Evolutionary conservation across 2,329 filamentous ascomycete species (phyloP), one percentile per base, ranked within the genome.

Genomic region (Dactylellina haptotyla): DNA sequence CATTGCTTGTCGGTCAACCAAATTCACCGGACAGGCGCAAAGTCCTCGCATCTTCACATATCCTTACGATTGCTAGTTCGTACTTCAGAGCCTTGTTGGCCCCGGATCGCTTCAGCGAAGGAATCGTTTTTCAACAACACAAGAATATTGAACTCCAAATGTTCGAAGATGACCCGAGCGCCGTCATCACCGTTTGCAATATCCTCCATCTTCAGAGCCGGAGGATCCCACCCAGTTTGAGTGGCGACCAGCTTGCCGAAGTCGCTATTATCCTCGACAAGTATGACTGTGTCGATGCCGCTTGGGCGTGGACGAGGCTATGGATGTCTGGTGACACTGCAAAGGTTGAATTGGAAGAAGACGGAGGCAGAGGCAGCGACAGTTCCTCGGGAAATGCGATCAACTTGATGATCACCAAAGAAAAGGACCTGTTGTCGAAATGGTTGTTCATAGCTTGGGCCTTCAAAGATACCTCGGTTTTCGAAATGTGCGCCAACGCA

Each of bases 391-490:
- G 39, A 1, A 67, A 65, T 30, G 53, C 70, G 4, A 66, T 74
- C 20, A 67, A 62, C 20, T 18, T 67, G 39, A 66, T 74, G 69
- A 67, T 66, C 18, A 66, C 70, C 4, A 74, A 74, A 23, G 70
- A 74, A 18, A 74, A 74, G 30, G 63, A 61, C 23, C 8, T 74
- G n/a, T 26, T 74, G 9, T 74, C 70, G 3, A 74, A 74, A 43
- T 74, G 70, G 70, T 25, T 74, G 8, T 74, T 67, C 34, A 74
- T 74, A 8, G 62, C 70, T 18, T 74, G 70, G 70, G 70, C 63
- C 2, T 74, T 74, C 57, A 74, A 67, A 41, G 70, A 74, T 32
- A 32, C 43, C 1, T 25, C 54, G 10, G 70, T 74, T 9, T 74
- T 74, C 28, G 63, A 74, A 56, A 57, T 41, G 41, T 74, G 70